These are phyloP conservation scores for Warburgia ugandensis DNA, from an alignment of 164 flowering plant species.

Conservation along the genomic window DNA sequence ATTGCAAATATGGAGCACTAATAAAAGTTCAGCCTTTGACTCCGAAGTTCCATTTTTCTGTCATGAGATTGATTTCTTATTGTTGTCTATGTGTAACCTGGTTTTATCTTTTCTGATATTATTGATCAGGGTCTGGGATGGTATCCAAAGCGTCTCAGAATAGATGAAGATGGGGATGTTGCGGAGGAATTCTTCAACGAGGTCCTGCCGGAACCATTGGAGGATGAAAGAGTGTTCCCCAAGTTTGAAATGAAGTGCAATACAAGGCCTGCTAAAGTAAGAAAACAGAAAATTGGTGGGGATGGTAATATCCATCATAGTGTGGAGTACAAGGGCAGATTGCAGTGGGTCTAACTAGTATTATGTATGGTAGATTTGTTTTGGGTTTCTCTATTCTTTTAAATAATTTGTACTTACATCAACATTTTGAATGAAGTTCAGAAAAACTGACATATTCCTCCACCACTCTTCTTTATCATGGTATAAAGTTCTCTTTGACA, in stretches of 20 bases:
- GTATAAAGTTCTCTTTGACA: too few relatives aligned
- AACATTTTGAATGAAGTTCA: too few relatives aligned
- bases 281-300: slow-evolving; percentile 34
- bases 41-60: too few relatives aligned
- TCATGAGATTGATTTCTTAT: background rate
- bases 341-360: slow-evolving; percentile 48
- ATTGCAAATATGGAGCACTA: too few relatives aligned
- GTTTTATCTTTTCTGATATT: too few relatives aligned
- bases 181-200: slow-evolving; percentile 90
- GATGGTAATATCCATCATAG: slow-evolving; percentile 67
- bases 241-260: slow-evolving; percentile 46
- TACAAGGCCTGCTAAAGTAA: slow-evolving; percentile 49
- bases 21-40: too few relatives aligned
- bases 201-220: slow-evolving; percentile 22
- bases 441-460: too few relatives aligned
- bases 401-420: too few relatives aligned
- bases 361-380: background rate
- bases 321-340: slow-evolving; percentile 63
- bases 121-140: slow-evolving; percentile 71
- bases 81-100: too few relatives aligned
- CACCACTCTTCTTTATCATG: too few relatives aligned
- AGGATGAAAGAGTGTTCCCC: background rate
- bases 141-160: slow-evolving; percentile 60
- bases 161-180: slow-evolving; percentile 96
- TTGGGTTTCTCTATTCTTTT: too few relatives aligned